Evolutionary conservation across 1,139 yeast species (phyloP).

Genomic region (Barnettozyma hawaiiensis): DNA sequence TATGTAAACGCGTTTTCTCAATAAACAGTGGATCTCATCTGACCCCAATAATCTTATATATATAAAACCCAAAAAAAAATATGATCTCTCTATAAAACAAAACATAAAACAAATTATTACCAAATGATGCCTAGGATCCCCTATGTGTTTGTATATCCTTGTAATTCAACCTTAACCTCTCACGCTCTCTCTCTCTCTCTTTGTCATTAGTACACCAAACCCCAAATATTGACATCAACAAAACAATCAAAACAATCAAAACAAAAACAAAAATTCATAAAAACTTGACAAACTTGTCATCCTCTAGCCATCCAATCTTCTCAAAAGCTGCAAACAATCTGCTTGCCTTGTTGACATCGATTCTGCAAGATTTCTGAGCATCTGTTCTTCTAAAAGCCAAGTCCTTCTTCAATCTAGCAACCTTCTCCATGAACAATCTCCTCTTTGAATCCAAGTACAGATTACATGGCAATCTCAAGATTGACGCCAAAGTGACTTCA

Average conservation of each 20-base stretch:
- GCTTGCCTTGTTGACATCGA: slow-evolving; percentile 94
- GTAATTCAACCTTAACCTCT: neutral
- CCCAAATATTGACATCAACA: neutral
- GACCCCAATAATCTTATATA: neutral
- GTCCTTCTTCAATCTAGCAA: slow-evolving; percentile 63
- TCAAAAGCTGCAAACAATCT: slow-evolving; percentile 90
- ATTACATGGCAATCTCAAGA: slow-evolving; percentile 81
- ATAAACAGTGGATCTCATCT: neutral
- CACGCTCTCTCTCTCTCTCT: no score
- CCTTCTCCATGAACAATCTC: slow-evolving; percentile 84
- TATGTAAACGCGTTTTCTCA: neutral
- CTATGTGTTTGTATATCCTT: neutral
- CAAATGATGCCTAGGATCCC: neutral
- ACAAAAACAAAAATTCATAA: slow-evolving; percentile 1
- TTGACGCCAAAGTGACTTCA: slow-evolving; percentile 80
- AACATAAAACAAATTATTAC: neutral
- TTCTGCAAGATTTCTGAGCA: slow-evolving; percentile 95
- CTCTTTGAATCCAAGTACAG: slow-evolving; percentile 89
- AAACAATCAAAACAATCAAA: neutral
- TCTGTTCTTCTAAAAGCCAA: slow-evolving; percentile 94
- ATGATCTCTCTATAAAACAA: neutral
- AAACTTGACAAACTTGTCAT: slow-evolving; percentile 50
- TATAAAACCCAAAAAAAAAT: neutral
- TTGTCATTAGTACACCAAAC: neutral
- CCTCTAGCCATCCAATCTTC: slow-evolving; percentile 92